Base-by-base conservation (phyloP, 164 flowering plant species). In the Nymphaea colorata region DNA sequence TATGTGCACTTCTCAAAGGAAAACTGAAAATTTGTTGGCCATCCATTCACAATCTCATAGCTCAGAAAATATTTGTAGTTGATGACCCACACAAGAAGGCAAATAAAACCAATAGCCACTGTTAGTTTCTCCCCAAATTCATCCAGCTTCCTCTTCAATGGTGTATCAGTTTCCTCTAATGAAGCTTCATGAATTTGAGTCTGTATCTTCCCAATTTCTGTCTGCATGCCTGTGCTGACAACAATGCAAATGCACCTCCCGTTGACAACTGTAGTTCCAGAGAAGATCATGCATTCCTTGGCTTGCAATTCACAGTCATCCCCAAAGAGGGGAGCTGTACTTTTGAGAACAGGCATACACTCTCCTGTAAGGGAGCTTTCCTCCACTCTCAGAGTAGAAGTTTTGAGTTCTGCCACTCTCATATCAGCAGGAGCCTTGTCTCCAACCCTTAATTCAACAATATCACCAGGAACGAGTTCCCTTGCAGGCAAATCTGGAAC, bases 351-450 rank as follows among this genome's bases (percentile, higher is more conserved):
- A 0, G 98, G 96, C 89, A 86, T 90, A 41, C 92, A 83, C 80
- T 92, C 98, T 61, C 98, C 98, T 0, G 96, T 92, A 78, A 92
- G 76, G 5, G 98, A 88, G 72, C 98, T 89, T 77, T 92, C 96
- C 76, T 92, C 98, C 43, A 85, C 85, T 76, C 96, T 81, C 42
- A 89, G 65, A 41, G 91, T 92, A 3, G 90, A 83, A 10, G 94
- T 88, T 73, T 87, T 89, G 65, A 92, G 69, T 41, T 73, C 67
- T 41, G 86, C 85, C 42, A 92, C 78, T 74, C 98, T 82, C 98
- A 92, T 88, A 45, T 92, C 96, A 64, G 98, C 98, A 2, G 98
- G 98, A 44, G 81, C 89, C 79, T 87, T 92, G 59, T 92, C 96
- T 36, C 96, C 96, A 61, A 86, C 96, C 41, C 85, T 79, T 74